Percentiles rank a stretch among this genome's conserved stretches.
phyloP scores from a whole-genome alignment of 768 basidiomycete species.

The Agaricus blazei region DNA sequence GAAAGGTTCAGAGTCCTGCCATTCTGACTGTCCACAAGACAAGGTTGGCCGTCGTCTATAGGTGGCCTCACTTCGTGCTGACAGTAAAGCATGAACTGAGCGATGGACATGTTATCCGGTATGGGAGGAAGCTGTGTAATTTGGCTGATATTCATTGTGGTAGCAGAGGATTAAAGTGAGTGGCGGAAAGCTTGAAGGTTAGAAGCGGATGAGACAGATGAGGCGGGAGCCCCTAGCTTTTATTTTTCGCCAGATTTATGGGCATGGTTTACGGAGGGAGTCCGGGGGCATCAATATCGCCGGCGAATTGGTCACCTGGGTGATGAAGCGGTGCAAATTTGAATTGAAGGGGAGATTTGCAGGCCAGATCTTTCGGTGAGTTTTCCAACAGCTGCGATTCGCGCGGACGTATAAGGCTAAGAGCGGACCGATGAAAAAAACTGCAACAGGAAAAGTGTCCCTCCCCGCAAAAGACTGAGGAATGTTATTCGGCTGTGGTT shows the following conservation, averaged over 20 bases:
- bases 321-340: no score
- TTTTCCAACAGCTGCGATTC: no score
- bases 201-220: conserved; percentile 3
- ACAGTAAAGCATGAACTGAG: conserved; percentile 53
- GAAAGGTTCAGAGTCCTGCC: conserved; percentile 29
- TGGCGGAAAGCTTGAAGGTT: conserved; percentile 4
- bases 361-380: no score
- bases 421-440: no score
- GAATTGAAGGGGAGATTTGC: neutral
- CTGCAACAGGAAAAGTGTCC: no score
- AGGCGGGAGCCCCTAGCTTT: neutral
- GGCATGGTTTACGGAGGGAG: neutral
- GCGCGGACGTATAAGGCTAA: no score
- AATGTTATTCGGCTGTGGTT: no score
- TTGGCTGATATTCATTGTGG: conserved; percentile 17
- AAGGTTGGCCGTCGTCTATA: conserved; percentile 31
- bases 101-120: conserved; percentile 51
- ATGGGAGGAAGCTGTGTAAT: conserved; percentile 29
- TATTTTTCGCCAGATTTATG: neutral
- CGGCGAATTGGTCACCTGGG: neutral
- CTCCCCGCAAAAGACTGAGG: no score
- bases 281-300: neutral
- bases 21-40: conserved; percentile 44
- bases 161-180: conserved; percentile 6
- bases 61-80: conserved; percentile 38